Base-by-base conservation (phyloP, 345 rosid genomes). In the Toxicodendron radicans region DNA sequence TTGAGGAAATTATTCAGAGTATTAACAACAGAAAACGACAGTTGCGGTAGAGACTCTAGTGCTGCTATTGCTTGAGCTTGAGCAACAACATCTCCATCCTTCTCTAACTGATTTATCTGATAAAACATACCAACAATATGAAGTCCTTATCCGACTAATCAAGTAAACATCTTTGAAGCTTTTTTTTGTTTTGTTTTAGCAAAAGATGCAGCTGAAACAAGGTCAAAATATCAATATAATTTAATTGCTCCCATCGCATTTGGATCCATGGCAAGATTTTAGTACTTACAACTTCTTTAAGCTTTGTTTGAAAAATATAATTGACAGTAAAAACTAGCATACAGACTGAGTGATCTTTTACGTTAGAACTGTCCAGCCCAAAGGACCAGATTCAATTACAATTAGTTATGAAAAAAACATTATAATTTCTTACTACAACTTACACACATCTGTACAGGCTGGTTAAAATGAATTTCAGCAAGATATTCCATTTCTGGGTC, bases 371-470 rank as follows among this genome's bases (percentile, higher is more conserved):
- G 43, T 13, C 68, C 38, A 0, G 10, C 13, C 16, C 41, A 17
- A 74, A 65, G 14, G 54, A 3, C 33, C 13, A 48, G 13, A 18
- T 62, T 43, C 35, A 66, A 48, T 46, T 12, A 73, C 63, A 17
- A 10, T 13, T 49, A 49, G 75, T 13, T 11, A 24, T 30, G 54
- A 14, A 4, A 33, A 33, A 27, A 51, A 51, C 16, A 64, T 8
- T 51, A 48, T 14, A 67, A 45, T 53, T 33, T 54, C 60, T n/a
- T 69, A 33, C 41, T 11, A 66, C 32, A 75, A 60, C 97, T 86
- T 90, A 93, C 99, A 98, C 99, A 95, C 99, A 93, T 95, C 89
- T 91, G 99, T 65, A 95, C 90, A 73, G 99, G 98, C 88, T 95
- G 99, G 81, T 90, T 92, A 79, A 93, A 88, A 78, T 95, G 96